Base-by-base conservation (phyloP, 768 basidiomycete genomes). In the Boletus insuetus region DNA sequence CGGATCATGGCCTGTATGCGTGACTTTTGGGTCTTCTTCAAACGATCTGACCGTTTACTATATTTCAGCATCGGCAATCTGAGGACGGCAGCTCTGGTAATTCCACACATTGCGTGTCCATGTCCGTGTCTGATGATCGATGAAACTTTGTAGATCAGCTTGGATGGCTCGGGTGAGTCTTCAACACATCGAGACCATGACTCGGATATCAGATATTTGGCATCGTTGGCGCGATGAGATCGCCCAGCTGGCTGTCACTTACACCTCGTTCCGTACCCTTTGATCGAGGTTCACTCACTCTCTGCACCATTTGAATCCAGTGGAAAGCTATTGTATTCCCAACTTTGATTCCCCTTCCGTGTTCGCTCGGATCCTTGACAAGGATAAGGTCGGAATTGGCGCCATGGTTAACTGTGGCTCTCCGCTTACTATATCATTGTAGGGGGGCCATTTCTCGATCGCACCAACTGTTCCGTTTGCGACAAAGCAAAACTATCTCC, bases 261-360 rank as follows among this genome's bases (percentile, higher is more conserved):
- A 35, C 11, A 35, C 34, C 8, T 39, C 38, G n/a, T 19, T 39
- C 35, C 29, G 29, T 31, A 20, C 29, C 38, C 37, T 48, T 49
- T 44, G 11, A 31, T 1, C 29, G 40, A 44, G 6, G 2, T 37
- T 58, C 37, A 37, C 56, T 59, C 34, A 65, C 31, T 46, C 42
- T 37, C 7, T 53, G 22, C 20, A 12, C 20, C 31, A 13, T 47
- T 26, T 43, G 12, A 34, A 49, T 40, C 22, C 54, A 92, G 89
- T 96, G 59, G 94, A 96, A 70, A 91, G 88, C 58, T 94, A 94
- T 70, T 97, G 94, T 64, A 81, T 95, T 26, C 94, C 94, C 1
- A 79, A 94, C 74, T 96, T 97, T 68, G 94, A 97, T 71, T 94
- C 92, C 2, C 94, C 94, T 4, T 93, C 90, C 17, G 79, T 96